Evolutionary conservation across 2,329 filamentous ascomycete genomes (phyloP).

Genomic region (Ambrosiella cleistominuta): DNA sequence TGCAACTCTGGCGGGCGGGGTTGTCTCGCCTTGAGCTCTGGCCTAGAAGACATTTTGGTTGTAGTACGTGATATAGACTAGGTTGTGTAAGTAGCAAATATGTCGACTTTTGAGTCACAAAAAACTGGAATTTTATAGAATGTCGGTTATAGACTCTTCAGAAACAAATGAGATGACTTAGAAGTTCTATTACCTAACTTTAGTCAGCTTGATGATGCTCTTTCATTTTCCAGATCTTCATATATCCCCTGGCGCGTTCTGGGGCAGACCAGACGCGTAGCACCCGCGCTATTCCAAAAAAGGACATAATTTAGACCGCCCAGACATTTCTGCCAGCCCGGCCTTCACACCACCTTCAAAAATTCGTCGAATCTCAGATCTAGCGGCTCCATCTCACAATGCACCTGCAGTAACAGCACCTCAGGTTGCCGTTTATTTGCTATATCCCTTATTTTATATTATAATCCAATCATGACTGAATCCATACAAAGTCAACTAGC

Average conservation of each 20-base stretch:
- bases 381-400: background rate
- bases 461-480: background rate
- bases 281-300: slow-evolving; percentile 8
- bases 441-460: background rate
- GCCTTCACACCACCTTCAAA: slow-evolving; percentile 8
- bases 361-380: slow-evolving; percentile 5
- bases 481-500: background rate
- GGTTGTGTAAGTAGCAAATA: background rate
- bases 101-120: background rate
- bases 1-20: background rate
- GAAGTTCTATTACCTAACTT: background rate
- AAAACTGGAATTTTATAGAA: background rate
- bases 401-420: too few species aligned
- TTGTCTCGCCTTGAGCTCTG: slow-evolving; percentile 46
- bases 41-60: slow-evolving; percentile 48
- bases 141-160: background rate
- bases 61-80: background rate
- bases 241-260: slow-evolving; percentile 1
- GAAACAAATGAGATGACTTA: background rate
- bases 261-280: slow-evolving; percentile 2
- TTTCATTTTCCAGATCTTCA: slow-evolving; percentile 1
- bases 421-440: background rate
- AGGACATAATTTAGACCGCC: slow-evolving; percentile 9
- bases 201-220: background rate
- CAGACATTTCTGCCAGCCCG: slow-evolving; percentile 4